Base-by-base conservation (phyloP, 2,329 filamentous ascomycete genomes). In the Colletotrichum sp. region DNA sequence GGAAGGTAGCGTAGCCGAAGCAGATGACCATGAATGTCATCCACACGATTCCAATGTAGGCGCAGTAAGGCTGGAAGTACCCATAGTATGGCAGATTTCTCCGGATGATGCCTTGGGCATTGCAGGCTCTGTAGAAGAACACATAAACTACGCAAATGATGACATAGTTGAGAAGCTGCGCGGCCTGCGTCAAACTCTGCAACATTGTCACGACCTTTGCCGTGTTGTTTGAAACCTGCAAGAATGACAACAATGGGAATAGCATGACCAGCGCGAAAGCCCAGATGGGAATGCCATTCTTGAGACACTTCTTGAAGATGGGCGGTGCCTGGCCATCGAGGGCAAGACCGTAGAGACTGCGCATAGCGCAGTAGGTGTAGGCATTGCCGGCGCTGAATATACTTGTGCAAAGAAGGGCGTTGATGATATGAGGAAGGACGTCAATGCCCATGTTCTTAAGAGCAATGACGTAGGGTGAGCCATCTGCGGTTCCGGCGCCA, bases 391-490 rank as follows among this genome's bases (percentile, higher is more conserved):
- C 67, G 6, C 59, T 71, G 78, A 91, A 90, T 4, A 89, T 80
- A 78, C 86, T 88, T 12, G 89, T 94, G 81, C 89, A 91, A 82
- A 81, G 62, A 83, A 90, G 82, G 19, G 90, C 91, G 79, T 93
- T 93, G 78, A 91, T 87, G 22, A 93, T 85, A 69, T 91, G 86
- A 9, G 91, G 90, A 34, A 93, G 87, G 13, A 89, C 89, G 0
- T 81, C 79, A 70, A 93, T 87, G 12, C 86, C 84, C 77, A 92
- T 78, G 78, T 90, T 90, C 67, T 86, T 83, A 89, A 92, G 92
- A 65, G 91, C 91, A 79, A 93, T 92, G 71, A 92, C 91, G 79
- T 92, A 93, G 4, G 91, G 91, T 32, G 91, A 93, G 1, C 90
- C 90, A 13, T 89, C 89, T 11, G 90, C 91, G 7, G 87, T 89